Evolutionary conservation across 2,329 filamentous ascomycete species (phyloP).

Genomic region (Botrytis squamosa): DNA sequence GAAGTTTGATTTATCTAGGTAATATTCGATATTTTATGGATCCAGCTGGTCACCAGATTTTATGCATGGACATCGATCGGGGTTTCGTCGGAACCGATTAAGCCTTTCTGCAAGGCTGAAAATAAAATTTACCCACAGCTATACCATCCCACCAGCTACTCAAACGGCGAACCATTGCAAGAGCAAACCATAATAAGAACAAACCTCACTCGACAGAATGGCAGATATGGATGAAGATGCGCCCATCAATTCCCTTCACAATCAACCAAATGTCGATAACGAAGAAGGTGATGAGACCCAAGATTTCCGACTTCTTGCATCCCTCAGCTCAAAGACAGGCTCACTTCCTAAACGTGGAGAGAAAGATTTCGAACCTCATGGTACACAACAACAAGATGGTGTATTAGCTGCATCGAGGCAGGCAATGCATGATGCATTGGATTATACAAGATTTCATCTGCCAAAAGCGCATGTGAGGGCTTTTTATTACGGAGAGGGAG

Average conservation of each 20-base stretch:
- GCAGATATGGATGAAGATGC: constrained; percentile 40
- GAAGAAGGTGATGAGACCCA: constrained; percentile 76
- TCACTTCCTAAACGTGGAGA: constrained; percentile 83
- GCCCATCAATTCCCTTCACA: constrained; percentile 31
- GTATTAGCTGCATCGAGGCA: constrained; percentile 76
- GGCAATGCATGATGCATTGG: constrained; percentile 86
- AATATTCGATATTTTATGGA: neutral
- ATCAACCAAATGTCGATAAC: constrained; percentile 47
- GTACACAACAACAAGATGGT: constrained; percentile 75
- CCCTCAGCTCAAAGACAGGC: constrained; percentile 51
- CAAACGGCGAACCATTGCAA: neutral
- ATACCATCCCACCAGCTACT: neutral
- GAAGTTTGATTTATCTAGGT: neutral
- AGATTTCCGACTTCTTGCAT: constrained; percentile 75
- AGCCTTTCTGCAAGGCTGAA: constrained; percentile 29
- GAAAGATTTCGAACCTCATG: constrained; percentile 96
- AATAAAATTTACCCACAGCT: constrained; percentile 16
- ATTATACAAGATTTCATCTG: constrained; percentile 72
- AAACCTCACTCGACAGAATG: constrained; percentile 25
- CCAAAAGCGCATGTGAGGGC: constrained; percentile 65
- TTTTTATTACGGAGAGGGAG: constrained; percentile 65
- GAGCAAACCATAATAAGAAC: neutral
- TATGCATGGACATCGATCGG: neutral
- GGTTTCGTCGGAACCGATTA: neutral
- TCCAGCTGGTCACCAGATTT: neutral